These are phyloP conservation scores for Blastobotrys peoriensis DNA, from an alignment of 805 yeast species.

Conservation along the genomic window DNA sequence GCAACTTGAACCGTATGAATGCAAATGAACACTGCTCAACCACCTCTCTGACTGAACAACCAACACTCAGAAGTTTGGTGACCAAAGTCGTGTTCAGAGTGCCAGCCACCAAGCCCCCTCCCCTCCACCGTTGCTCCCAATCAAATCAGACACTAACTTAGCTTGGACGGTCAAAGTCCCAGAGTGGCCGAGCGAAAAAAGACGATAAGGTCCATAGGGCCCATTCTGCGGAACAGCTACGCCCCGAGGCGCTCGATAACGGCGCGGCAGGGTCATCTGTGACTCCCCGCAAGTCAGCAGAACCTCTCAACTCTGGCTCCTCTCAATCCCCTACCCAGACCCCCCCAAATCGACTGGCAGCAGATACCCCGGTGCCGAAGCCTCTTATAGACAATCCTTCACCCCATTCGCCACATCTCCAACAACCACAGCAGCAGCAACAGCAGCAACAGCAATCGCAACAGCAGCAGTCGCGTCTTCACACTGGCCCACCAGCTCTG, in stretches of 20 bases:
- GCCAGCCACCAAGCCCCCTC: too few species aligned
- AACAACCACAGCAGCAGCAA: slow-evolving; percentile 6
- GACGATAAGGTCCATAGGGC: slow-evolving; percentile 8
- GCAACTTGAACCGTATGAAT: too few species aligned
- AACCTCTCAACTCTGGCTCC: neutral
- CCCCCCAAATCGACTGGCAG: slow-evolving; percentile 1
- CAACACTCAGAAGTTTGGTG: too few species aligned
- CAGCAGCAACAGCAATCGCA: slow-evolving; percentile 8
- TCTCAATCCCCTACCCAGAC: neutral
- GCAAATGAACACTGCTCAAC: too few species aligned
- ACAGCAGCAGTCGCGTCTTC: slow-evolving; percentile 8
- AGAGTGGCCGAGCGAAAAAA: slow-evolving; percentile 8
- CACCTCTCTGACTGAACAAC: too few species aligned
- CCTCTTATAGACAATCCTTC: slow-evolving; percentile 3
- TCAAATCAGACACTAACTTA: slow-evolving; percentile 4
- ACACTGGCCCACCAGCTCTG: slow-evolving; percentile 13
- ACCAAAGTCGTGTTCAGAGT: too few species aligned
- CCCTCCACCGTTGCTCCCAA: too few species aligned
- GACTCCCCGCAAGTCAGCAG: slow-evolving; percentile 6
- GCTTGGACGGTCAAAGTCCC: slow-evolving; percentile 18
- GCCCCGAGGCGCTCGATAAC: slow-evolving; percentile 14
- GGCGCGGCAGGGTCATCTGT: slow-evolving; percentile 11
- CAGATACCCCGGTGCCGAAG: slow-evolving; percentile 1
- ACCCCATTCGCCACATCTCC: slow-evolving; percentile 1
- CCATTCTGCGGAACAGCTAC: slow-evolving; percentile 10